Conservation (phyloP, 2,329 filamentous ascomycete species). For the Aspergillus sergii region DNA sequence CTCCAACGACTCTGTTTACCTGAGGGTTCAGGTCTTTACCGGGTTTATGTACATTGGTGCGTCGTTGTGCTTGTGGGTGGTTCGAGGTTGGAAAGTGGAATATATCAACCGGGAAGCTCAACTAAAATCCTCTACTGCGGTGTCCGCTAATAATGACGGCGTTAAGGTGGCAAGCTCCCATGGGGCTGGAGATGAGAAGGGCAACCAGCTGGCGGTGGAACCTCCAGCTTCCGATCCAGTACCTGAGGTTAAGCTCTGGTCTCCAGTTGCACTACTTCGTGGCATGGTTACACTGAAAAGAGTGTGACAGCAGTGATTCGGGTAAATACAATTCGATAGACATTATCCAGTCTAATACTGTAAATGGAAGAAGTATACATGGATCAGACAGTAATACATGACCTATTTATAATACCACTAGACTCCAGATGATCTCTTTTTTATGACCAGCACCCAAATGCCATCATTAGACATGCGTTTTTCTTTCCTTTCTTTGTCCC, state of each 20-base stretch:
- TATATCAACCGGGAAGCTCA: conserved; percentile 26
- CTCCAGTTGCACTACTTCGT: conserved; percentile 29
- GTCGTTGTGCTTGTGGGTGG: conserved; percentile 50
- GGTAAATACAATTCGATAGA: neutral
- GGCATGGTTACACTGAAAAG: conserved; percentile 35
- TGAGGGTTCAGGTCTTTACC: conserved; percentile 56
- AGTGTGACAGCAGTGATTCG: conserved; percentile 17
- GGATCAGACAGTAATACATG: conserved; percentile 1
- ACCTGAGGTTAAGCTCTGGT: conserved; percentile 26
- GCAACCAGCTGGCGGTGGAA: conserved; percentile 7
- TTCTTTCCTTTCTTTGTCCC: conserved; percentile 7
- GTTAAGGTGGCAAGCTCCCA: neutral
- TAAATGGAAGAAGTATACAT: neutral
- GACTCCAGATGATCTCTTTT: conserved; percentile 3
- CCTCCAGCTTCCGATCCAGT: conserved; percentile 6
- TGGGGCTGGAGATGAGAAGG: conserved; percentile 15
- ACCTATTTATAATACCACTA: neutral
- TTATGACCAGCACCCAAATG: conserved; percentile 7
- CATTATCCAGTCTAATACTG: neutral
- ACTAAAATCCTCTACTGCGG: conserved; percentile 10
- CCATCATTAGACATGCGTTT: conserved; percentile 3
- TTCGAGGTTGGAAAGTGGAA: conserved; percentile 43
- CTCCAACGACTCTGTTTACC: conserved; percentile 34
- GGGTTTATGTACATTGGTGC: conserved; percentile 63
- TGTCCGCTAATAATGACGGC: neutral